These are phyloP conservation scores for Cytospora piceae DNA, from an alignment of 2,329 filamentous ascomycete species.

Conservation along the genomic window DNA sequence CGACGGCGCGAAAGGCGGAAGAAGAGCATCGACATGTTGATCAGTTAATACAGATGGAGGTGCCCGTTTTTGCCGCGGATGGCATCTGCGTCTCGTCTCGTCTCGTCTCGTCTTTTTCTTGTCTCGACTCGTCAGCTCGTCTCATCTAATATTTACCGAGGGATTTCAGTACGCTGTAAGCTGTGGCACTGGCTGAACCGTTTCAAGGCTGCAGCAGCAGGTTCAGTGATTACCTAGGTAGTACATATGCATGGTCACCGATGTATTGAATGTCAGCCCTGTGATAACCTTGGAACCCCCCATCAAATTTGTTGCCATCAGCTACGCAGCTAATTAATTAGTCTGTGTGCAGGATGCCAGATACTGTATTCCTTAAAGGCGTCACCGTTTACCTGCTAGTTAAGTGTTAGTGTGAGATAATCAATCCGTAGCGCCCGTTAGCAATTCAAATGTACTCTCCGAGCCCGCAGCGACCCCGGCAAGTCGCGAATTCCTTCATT, in stretches of 20 bases:
- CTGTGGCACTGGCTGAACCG: not conserved
- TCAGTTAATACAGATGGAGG: not conserved
- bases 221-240: no score
- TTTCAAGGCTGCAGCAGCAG: slow-evolving; percentile 1
- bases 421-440: not conserved
- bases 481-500: not conserved
- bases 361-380: no score
- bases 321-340: no score
- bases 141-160: not conserved
- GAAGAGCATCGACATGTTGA: not conserved
- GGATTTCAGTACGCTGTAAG: not conserved
- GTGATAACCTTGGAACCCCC: not conserved
- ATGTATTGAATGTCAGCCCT: not conserved
- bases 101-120: not conserved
- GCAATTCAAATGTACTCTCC: not conserved
- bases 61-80: not conserved
- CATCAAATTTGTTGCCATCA: no score
- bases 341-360: no score
- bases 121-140: not conserved
- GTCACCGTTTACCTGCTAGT: not conserved
- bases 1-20: not conserved
- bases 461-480: not conserved
- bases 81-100: not conserved
- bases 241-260: no score
- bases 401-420: not conserved